phyloP scores from a whole-genome alignment of 768 basidiomycete genomes.

The Mycena olivaceomarginata region DNA sequence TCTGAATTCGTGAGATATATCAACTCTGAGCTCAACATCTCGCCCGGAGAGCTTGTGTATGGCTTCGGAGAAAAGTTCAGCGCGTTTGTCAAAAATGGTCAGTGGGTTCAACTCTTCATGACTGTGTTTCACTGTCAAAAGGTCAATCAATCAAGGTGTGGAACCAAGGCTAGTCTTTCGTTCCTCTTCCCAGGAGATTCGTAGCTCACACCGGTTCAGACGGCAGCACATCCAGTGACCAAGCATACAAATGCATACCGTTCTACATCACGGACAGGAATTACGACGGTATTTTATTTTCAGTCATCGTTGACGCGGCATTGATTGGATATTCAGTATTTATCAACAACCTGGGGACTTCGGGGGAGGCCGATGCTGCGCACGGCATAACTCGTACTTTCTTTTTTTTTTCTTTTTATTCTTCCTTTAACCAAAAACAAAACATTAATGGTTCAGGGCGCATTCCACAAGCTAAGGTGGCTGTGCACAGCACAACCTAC shows the following conservation, averaged over 20 bases:
- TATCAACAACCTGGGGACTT: slow-evolving; percentile 87
- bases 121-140: slow-evolving; percentile 47
- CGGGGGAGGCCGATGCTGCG: no score
- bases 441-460: no score
- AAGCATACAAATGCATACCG: slow-evolving; percentile 81
- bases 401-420: no score
- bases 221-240: slow-evolving; percentile 83
- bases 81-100: slow-evolving; percentile 85
- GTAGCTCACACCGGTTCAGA: slow-evolving; percentile 55
- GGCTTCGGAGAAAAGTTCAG: slow-evolving; percentile 87
- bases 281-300: slow-evolving; percentile 65
- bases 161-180: slow-evolving; percentile 67
- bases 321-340: slow-evolving; percentile 63
- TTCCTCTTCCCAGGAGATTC: neutral
- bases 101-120: slow-evolving; percentile 46
- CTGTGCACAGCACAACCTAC: no score
- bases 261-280: slow-evolving; percentile 83
- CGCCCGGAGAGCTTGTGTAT: slow-evolving; percentile 84
- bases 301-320: neutral
- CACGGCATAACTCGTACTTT: no score
- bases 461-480: no score
- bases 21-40: slow-evolving; percentile 77
- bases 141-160: slow-evolving; percentile 78
- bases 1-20: slow-evolving; percentile 69
- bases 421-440: no score